A percentile compares a stretch with the other conserved stretches of the same genome.
These are phyloP conservation scores for Fonsecaea pugnacius DNA, from an alignment of 2,329 filamentous ascomycete species.

Conservation along the genomic window DNA sequence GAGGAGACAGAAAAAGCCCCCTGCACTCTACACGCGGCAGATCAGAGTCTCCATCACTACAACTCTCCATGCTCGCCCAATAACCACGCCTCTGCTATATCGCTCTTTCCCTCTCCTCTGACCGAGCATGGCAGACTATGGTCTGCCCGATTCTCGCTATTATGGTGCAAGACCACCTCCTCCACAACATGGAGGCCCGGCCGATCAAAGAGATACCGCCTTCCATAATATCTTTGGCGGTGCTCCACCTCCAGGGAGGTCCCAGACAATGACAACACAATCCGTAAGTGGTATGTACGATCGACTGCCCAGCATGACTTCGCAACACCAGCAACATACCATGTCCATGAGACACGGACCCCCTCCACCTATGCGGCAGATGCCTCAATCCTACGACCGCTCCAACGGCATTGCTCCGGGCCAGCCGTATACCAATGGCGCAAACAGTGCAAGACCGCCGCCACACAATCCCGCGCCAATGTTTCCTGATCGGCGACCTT, in stretches of 20 bases:
- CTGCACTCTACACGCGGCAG: constrained; percentile 10
- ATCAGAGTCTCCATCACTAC: background rate
- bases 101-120: constrained; percentile 37
- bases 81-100: constrained; percentile 19
- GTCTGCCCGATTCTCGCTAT: constrained; percentile 64
- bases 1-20: constrained; percentile 18
- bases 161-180: constrained; percentile 54
- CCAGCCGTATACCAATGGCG: constrained; percentile 40
- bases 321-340: constrained; percentile 46
- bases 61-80: constrained; percentile 28
- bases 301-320: constrained; percentile 79
- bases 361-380: constrained; percentile 50
- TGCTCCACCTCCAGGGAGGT: constrained; percentile 81
- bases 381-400: constrained; percentile 51
- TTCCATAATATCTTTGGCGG: constrained; percentile 96
- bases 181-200: constrained; percentile 57
- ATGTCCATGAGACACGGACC: constrained; percentile 49
- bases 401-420: constrained; percentile 47
- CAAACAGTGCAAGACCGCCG: constrained; percentile 32
- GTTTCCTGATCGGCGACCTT: constrained; percentile 69
- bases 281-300: constrained; percentile 65
- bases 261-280: constrained; percentile 92
- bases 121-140: constrained; percentile 65
- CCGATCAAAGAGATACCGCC: constrained; percentile 83
- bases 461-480: constrained; percentile 63